These are phyloP conservation scores for Fusarium setosum DNA, from an alignment of 2,329 filamentous ascomycete species.

Conservation along the genomic window DNA sequence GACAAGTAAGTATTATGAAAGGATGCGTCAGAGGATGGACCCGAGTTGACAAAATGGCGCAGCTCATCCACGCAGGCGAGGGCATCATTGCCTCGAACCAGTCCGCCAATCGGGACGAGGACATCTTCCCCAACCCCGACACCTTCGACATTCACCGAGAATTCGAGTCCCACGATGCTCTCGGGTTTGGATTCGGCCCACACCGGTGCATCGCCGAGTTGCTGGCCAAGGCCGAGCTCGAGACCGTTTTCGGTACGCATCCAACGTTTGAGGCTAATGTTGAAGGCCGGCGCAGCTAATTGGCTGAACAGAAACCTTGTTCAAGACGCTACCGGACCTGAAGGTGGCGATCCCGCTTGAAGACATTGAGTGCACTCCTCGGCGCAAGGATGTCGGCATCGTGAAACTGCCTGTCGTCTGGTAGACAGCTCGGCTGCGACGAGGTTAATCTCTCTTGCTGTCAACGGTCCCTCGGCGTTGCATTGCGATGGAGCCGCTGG, in stretches of 20 bases:
- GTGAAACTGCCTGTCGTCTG: constrained; percentile 51
- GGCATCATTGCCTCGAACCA: constrained; percentile 60
- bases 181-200: constrained; percentile 59
- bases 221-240: constrained; percentile 56
- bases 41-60: neutral
- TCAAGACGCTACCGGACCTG: constrained; percentile 52
- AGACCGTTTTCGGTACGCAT: constrained; percentile 55
- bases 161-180: constrained; percentile 44
- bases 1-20: constrained; percentile 44
- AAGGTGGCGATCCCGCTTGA: constrained; percentile 52
- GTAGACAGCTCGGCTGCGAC: constrained; percentile 27
- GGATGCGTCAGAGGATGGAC: neutral
- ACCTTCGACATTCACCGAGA: constrained; percentile 57
- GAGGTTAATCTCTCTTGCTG: neutral
- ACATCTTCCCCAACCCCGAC: constrained; percentile 54
- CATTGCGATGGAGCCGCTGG: too few species aligned
- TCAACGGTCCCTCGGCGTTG: too few species aligned
- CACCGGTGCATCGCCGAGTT: constrained; percentile 60
- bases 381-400: constrained; percentile 54
- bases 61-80: constrained; percentile 55
- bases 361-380: constrained; percentile 52
- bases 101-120: constrained; percentile 59
- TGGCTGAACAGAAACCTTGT: constrained; percentile 48
- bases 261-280: neutral
- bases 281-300: neutral